These are phyloP conservation scores for Trichopus zeylanicus DNA, from an alignment of 116 monocot genomes.

Conservation along the genomic window DNA sequence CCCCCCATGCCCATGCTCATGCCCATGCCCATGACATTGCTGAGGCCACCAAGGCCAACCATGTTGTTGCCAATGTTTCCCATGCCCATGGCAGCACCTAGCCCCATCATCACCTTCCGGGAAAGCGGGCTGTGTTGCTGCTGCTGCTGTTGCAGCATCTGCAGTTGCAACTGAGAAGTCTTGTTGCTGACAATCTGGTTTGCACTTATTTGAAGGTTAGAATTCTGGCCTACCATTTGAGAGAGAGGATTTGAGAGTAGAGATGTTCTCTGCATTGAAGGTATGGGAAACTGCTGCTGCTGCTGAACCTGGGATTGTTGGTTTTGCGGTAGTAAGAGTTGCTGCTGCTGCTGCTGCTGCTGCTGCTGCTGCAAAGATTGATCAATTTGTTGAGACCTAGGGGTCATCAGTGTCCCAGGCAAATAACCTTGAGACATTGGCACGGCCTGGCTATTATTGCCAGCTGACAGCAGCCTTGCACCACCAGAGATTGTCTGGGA, in stretches of 20 bases:
- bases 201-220: slow-evolving; percentile 48
- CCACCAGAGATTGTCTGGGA: slow-evolving; percentile 39
- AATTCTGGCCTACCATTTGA: slow-evolving; percentile 59
- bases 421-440: slow-evolving; percentile 51
- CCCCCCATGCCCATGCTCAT: slow-evolving; percentile 65
- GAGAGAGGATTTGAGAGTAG: slow-evolving; percentile 61
- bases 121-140: slow-evolving; percentile 53
- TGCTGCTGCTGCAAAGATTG: slow-evolving; percentile 56
- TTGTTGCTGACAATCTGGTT: slow-evolving; percentile 46
- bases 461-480: slow-evolving; percentile 49
- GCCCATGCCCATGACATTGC: slow-evolving; percentile 64
- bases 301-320: slow-evolving; percentile 35
- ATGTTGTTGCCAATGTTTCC: slow-evolving; percentile 44
- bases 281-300: slow-evolving; percentile 31
- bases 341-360: slow-evolving; percentile 42
- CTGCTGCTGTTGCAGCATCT: slow-evolving; percentile 47
- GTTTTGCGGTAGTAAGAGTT: slow-evolving; percentile 28
- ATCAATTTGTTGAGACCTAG: slow-evolving; percentile 59
- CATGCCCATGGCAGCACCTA: slow-evolving; percentile 37
- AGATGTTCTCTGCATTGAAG: slow-evolving; percentile 61
- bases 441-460: slow-evolving; percentile 30
- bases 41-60: slow-evolving; percentile 38
- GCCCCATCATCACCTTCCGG: slow-evolving; percentile 75
- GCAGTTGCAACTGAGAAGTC: slow-evolving; percentile 33
- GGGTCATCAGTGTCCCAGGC: slow-evolving; percentile 34